Evolutionary conservation across 2,329 filamentous ascomycete species (phyloP).

Genomic region (Phaeoacremonium minimum): DNA sequence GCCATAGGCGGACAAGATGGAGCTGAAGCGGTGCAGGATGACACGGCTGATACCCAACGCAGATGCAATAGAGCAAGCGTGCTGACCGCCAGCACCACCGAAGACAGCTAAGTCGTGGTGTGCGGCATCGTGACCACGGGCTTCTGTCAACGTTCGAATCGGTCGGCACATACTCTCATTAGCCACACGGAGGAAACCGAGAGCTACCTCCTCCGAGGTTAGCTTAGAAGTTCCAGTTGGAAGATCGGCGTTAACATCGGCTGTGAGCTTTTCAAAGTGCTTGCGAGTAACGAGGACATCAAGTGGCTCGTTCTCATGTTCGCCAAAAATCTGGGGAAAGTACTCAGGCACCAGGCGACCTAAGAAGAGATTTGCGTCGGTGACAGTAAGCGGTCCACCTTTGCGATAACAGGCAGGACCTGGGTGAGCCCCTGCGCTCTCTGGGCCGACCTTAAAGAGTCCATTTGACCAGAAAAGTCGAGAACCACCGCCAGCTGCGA

Average conservation of each 20-base stretch:
- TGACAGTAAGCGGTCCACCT: constrained; percentile 64
- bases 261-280: constrained; percentile 59
- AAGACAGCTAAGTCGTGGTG: constrained; percentile 68
- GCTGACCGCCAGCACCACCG: constrained; percentile 68
- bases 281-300: constrained; percentile 58
- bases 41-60: constrained; percentile 67
- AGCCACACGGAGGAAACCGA: constrained; percentile 67
- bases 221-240: constrained; percentile 41
- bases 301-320: constrained; percentile 62
- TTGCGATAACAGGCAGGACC: constrained; percentile 68
- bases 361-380: constrained; percentile 65
- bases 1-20: constrained; percentile 65
- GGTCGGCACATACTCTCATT: constrained; percentile 69
- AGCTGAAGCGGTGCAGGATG: constrained; percentile 65
- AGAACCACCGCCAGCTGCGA: constrained; percentile 34
- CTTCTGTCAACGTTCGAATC: constrained; percentile 67
- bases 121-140: constrained; percentile 65
- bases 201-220: constrained; percentile 62
- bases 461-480: constrained; percentile 59
- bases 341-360: constrained; percentile 62
- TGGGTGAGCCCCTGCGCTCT: constrained; percentile 65
- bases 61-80: constrained; percentile 65
- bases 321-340: constrained; percentile 71
- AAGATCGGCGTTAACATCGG: constrained; percentile 57
- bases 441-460: constrained; percentile 61